These are phyloP conservation scores for Lunularia cruciata DNA, from an alignment of 225 moss, liverwort and hornwort genomes.

Conservation along the genomic window DNA sequence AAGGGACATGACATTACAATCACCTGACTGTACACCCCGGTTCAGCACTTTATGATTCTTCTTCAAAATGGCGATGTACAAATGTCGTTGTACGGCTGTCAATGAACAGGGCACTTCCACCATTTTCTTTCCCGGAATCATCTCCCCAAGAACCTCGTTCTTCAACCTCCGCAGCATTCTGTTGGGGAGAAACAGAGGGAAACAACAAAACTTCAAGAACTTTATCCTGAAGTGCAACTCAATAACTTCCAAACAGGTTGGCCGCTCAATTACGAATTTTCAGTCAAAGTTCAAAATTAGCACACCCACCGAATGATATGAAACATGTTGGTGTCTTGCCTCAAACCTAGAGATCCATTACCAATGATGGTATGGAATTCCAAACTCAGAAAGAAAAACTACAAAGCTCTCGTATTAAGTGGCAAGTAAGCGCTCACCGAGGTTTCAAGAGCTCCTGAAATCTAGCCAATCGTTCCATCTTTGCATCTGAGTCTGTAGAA, in stretches of 20 bases:
- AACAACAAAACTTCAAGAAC: background rate
- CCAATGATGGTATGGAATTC: too few species aligned
- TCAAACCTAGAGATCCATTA: too few species aligned
- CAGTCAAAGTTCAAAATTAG: too few species aligned
- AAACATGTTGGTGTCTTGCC: too few species aligned
- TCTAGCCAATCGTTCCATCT: constrained; percentile 63
- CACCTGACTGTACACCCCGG: constrained; percentile 59
- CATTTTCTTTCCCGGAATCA: constrained; percentile 75
- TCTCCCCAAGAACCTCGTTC: constrained; percentile 62
- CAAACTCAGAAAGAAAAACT: too few species aligned
- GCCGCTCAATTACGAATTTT: too few species aligned
- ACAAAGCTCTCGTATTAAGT: background rate
- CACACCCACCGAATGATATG: too few species aligned
- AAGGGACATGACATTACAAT: background rate
- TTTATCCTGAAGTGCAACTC: background rate
- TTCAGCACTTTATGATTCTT: constrained; percentile 62
- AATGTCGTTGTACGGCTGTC: constrained; percentile 60
- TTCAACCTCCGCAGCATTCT: constrained; percentile 93
- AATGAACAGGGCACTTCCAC: constrained; percentile 75
- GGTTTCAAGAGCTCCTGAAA: constrained; percentile 71
- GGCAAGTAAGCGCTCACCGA: constrained; percentile 47
- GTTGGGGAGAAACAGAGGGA: background rate
- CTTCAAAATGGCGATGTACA: constrained; percentile 59
- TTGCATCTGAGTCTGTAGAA: constrained; percentile 46
- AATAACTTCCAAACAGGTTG: too few species aligned